Conservation (phyloP, 331 rosid species). For the Quercus lobata region DNA sequence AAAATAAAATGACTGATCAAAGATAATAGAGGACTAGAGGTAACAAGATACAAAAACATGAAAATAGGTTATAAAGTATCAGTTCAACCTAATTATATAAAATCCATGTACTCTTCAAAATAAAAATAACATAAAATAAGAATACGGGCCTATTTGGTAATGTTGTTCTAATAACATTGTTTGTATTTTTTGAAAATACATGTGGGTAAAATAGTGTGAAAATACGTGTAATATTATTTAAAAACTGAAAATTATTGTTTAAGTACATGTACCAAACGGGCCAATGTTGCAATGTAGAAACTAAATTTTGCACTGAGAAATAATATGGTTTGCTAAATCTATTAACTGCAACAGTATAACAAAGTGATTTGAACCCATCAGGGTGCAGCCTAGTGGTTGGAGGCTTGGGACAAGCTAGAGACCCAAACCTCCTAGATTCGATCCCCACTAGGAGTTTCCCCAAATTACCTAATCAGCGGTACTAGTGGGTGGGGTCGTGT, state of each 20-base stretch:
- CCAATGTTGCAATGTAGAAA: not conserved
- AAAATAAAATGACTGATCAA: not conserved
- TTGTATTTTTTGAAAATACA: too few relatives aligned
- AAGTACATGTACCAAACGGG: too few relatives aligned
- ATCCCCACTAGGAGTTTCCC: too few relatives aligned
- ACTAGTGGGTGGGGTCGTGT: too few relatives aligned
- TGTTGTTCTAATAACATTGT: fast-evolving
- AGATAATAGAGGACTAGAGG: not conserved
- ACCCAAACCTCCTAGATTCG: too few relatives aligned
- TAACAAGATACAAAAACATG: not conserved
- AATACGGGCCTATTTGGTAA: not conserved
- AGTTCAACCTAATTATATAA: not conserved
- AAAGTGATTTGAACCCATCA: not conserved
- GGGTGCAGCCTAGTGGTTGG: too few relatives aligned
- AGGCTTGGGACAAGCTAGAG: too few relatives aligned
- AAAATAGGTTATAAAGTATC: not conserved
- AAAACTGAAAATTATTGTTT: too few relatives aligned
- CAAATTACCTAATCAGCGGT: too few relatives aligned
- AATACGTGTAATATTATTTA: fast-evolving
- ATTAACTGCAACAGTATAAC: not conserved
- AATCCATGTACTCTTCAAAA: not conserved
- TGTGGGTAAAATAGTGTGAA: too few relatives aligned
- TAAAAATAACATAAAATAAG: not conserved
- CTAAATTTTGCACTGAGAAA: not conserved
- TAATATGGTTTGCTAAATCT: not conserved